A percentile compares a stretch with the other conserved stretches of the same genome.
phyloP scores from a whole-genome alignment of 805 yeast genomes.

The Saccharomycopsis vini region DNA sequence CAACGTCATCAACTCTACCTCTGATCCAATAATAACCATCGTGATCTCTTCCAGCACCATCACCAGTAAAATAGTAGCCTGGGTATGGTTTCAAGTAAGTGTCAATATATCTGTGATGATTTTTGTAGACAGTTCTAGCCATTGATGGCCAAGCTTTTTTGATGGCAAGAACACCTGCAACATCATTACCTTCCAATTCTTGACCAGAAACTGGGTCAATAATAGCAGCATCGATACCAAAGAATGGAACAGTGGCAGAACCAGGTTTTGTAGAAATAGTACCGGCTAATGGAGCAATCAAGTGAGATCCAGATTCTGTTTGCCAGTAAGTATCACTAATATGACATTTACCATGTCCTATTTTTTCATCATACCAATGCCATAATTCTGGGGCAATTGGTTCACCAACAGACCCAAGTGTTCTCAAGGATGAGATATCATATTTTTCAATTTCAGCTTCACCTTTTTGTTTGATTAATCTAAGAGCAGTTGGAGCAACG shows the following conservation, averaged over 20 bases:
- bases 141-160: constrained; percentile 96
- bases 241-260: constrained; percentile 92
- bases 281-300: constrained; percentile 93
- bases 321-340: constrained; percentile 98
- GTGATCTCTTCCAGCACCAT: constrained; percentile 94
- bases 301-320: constrained; percentile 94
- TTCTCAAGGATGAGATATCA: constrained; percentile 80
- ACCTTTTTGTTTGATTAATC: constrained; percentile 86
- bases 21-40: constrained; percentile 97
- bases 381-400: constrained; percentile 97
- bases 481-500: constrained; percentile 96
- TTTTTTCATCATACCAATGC: constrained; percentile 94
- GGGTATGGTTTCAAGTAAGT: constrained; percentile 91
- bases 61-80: constrained; percentile 93
- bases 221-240: constrained; percentile 84
- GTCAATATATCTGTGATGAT: constrained; percentile 78
- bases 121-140: constrained; percentile 90
- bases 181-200: constrained; percentile 78
- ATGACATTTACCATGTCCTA: constrained; percentile 85
- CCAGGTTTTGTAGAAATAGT: constrained; percentile 95
- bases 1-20: constrained; percentile 98
- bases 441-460: constrained; percentile 70
- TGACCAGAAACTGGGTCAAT: constrained; percentile 90
- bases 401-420: constrained; percentile 96
- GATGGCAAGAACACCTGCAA: constrained; percentile 92